Conservation (phyloP, 139 green algal species). For the Chlamydomonas incerta region DNA sequence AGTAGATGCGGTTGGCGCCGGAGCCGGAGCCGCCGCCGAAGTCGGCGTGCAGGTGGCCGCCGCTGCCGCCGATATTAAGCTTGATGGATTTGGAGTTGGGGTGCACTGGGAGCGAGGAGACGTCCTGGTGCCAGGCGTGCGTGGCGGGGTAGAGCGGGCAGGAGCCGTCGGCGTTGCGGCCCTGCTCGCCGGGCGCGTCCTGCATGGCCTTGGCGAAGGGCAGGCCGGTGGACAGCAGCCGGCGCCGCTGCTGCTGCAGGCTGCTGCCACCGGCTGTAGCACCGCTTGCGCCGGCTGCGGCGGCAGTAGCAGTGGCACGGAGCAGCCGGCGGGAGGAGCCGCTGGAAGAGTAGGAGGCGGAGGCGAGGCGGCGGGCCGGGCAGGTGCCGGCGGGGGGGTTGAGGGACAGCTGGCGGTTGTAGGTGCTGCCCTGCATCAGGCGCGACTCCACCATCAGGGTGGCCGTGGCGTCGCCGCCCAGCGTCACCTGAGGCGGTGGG, state of each 20-base stretch:
- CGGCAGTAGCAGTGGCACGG: background rate
- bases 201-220: constrained; percentile 3
- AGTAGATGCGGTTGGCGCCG: constrained; percentile 15
- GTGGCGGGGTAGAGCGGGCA: constrained; percentile 32
- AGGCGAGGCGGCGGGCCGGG: background rate
- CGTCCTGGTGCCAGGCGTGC: constrained; percentile 32
- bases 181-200: constrained; percentile 28
- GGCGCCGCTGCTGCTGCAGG: background rate
- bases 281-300: background rate
- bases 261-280: background rate
- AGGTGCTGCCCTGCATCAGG: background rate
- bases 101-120: constrained; percentile 31
- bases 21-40: constrained; percentile 10
- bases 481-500: background rate
- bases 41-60: constrained; percentile 28
- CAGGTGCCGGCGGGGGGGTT: constrained; percentile 1
- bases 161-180: constrained; percentile 41
- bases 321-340: background rate
- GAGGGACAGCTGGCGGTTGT: background rate
- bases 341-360: no score
- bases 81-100: constrained; percentile 40
- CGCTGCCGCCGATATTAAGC: background rate
- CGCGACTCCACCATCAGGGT: constrained; percentile 37
- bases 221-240: background rate
- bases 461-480: background rate